Base-by-base conservation (phyloP, 2,329 filamentous ascomycete species). In the Phialophora chinensis region DNA sequence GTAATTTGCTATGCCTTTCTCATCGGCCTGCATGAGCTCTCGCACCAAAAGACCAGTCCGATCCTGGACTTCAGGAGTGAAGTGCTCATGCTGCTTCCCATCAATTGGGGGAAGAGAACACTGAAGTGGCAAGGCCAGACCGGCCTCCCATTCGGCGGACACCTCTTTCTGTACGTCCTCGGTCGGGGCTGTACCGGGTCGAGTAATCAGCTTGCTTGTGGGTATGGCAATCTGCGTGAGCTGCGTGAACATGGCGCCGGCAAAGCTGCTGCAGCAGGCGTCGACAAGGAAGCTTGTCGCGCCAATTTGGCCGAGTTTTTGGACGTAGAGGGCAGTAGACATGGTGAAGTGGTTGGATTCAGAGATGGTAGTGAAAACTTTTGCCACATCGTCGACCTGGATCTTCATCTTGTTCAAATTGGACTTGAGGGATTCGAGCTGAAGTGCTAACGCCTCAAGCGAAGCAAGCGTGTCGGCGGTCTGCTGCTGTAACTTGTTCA, bases 31-130 rank as follows among this genome's bases (percentile, higher is more conserved):
- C 7, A 25, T 29, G 14, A 53, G 17, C 20, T 53, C 20, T 25
- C 4, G 23, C 20, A 53, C 2, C 23, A 53, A 14, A 11, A 12
- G 5, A 2, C 10, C 49, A 7, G 27, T 25, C 23, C 20, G 20
- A 5, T 25, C 27, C 20, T 53, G 20, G 27, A 53, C 27, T 53
- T 53, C 49, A 27, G 49, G 49, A 27, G 27, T 25, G 49, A 53
- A 53, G 6, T 53, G 49, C 23, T 53, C 23, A 10, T 53, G 49
- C 49, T 53, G 49, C 27, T 25, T 25, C 14, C 49, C 49, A 10
- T 53, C 49, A 25, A 53, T n/a, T 14, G 49, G 49, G 3, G 49
- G 49, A 27, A 53, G 49, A 25, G 23, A 53, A 23, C 49, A 53
- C 20, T 29, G 49, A 7, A 53, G 27, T 23, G 23, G 23, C 49